A percentile compares a stretch with the other conserved stretches of the same genome.
Evolutionary conservation across 176 grass and related monocot genomes (phyloP).

Genomic region (Bolboschoenus planiculmis): DNA sequence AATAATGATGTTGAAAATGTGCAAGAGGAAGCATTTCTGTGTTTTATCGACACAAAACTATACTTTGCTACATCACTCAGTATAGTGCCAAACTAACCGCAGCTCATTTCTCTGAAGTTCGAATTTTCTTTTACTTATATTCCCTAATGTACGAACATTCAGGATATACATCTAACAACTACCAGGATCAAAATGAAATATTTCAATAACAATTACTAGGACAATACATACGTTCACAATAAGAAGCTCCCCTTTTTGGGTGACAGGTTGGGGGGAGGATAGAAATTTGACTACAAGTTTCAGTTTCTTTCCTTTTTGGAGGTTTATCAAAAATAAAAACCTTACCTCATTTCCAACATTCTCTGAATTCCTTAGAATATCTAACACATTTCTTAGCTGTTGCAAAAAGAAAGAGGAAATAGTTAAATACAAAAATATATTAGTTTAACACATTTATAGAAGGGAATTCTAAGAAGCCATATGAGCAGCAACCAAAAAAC

Average conservation of each 20-base stretch:
- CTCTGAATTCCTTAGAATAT: slow-evolving; percentile 24
- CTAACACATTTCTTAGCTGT: slow-evolving; percentile 25
- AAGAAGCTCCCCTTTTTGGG: not conserved
- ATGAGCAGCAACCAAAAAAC: not conserved
- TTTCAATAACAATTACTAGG: not conserved
- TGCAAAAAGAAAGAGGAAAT: not conserved
- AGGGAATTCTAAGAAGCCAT: not conserved
- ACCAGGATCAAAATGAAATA: not conserved
- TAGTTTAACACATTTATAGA: not conserved
- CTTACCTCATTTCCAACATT: slow-evolving; percentile 25
- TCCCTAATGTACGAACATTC: not conserved
- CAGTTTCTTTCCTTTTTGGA: slow-evolving; percentile 14
- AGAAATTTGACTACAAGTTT: not conserved
- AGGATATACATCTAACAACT: not conserved
- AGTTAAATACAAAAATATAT: not conserved
- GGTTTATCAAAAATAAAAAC: not conserved
- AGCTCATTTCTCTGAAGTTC: not conserved
- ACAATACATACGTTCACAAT: not conserved
- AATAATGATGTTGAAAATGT: not conserved
- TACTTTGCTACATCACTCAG: not conserved
- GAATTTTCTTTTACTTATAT: not conserved
- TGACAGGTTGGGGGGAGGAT: too few relatives aligned
- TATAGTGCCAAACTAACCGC: not conserved
- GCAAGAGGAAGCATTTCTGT: not conserved
- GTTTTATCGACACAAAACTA: not conserved